phyloP scores from a whole-genome alignment of 148 eudicot species.

The Suaeda aralocaspica region DNA sequence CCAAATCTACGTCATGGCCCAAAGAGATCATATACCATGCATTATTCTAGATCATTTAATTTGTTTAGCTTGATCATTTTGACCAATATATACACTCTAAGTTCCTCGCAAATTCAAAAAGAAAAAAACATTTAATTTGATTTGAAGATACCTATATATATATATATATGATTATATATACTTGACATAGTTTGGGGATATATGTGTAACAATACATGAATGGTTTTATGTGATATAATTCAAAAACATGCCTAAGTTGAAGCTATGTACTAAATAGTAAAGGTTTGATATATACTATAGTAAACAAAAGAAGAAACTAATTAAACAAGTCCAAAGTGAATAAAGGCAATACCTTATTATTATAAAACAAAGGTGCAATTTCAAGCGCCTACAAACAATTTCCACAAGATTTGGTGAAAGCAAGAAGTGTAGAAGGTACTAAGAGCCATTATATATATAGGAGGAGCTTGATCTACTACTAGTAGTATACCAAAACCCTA shows the following conservation, averaged over 20 bases:
- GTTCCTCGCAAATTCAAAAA: background rate
- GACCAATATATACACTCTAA: too few species aligned
- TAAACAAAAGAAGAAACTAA: constrained; percentile 1
- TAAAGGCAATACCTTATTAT: constrained; percentile 9
- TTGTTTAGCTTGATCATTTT: too few species aligned
- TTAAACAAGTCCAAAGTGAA: constrained; percentile 12
- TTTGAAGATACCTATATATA: background rate
- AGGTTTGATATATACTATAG: too few species aligned
- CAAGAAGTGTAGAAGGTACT: background rate
- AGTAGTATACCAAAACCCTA: background rate
- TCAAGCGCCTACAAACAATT: constrained; percentile 21
- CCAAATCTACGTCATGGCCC: constrained; percentile 7
- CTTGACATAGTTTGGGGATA: background rate
- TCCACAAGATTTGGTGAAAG: background rate
- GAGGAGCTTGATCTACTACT: background rate
- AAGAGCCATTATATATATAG: constrained; percentile 4
- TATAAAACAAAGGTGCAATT: background rate
- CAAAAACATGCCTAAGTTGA: background rate
- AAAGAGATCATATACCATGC: background rate
- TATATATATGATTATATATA: background rate
- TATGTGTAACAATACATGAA: constrained; percentile 1
- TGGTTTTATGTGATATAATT: constrained; percentile 3
- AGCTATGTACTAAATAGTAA: background rate
- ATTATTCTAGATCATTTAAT: too few species aligned
- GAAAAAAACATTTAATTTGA: too few species aligned